Evolutionary conservation across 2,329 filamentous ascomycete species (phyloP), one percentile per base, ranked within the genome.

Genomic region (Talaromyces amestolkiae): DNA sequence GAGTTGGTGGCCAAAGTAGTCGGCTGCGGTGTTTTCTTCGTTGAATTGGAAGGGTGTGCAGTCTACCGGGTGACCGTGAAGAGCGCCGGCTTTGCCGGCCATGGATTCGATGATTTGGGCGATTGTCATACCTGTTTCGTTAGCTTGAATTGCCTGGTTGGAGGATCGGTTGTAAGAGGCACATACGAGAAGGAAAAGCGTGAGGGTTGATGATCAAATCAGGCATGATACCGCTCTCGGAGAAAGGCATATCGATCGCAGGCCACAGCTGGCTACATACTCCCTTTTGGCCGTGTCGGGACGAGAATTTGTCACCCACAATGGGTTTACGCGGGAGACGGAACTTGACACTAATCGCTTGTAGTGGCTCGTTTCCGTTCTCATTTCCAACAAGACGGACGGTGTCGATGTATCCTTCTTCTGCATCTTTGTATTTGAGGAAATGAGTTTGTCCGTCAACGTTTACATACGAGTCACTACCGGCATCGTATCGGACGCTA

Each of bases 181-280:
- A 70, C 76, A 72, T 73, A 80, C 95, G 93, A 54, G 94, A 98
- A 8, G 95, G 95, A 85, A 99, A 99, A 75, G 95, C 95, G 85
- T 99, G 95, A 47, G 95, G 95, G 81, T 99, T 99, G 84, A 99
- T 99, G 79, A 99, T 99, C 73, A 97, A 85, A 79, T 99, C 95
- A 10, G 95, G 95, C 75, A 97, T 93, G 67, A 99, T 98, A 63
- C 95, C 95, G 6, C 91, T 91, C 81, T 99, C 95, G 2, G 92
- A 93, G 80, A 98, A 99, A 3, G 95, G 95, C 91, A 99, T 95
- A 77, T 98, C 93, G 66, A 91, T 83, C 2, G 89, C 86, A 0
- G 93, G 95, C 93, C 95, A 99, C 77, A 97, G 95, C 76, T 98
- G 94, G 19, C 93, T 97, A 73, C 87, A 89, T 60, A 98, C 95